Evolutionary conservation across 2,329 filamentous ascomycete species (phyloP), one percentile per base, ranked within the genome.

Genomic region (Colletotrichum melonis): DNA sequence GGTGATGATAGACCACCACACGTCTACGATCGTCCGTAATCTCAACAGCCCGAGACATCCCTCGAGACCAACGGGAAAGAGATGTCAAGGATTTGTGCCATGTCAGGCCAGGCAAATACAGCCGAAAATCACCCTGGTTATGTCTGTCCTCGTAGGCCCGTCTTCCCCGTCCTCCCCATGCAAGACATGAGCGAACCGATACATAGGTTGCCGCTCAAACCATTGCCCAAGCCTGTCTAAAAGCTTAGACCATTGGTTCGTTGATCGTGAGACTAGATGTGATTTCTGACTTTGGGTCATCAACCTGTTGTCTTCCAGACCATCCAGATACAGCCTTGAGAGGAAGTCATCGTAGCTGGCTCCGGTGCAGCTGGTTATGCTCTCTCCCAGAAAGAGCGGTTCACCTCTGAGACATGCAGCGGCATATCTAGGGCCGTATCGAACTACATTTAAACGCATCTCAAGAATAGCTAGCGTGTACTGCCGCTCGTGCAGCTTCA

Each of bases 221-320:
- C 6, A 12, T 35, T 14, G 12, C 52, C 42, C n/a, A 32, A 65
- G 24, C 30, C 22, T 56, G 66, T 63, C 30, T 46, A 5, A 26
- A n/a, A 49, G 56, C 63, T 60, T 26, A 49, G 68, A 24, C 56
- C 49, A 67, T 22, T 16, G 19, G 56, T 60, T 71, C 68, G 62
- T 46, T 26, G 38, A 66, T 35, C 11, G 32, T 14, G n/a, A 24
- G 22, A n/a, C 35, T 12, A 22, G 19, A 26, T 14, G 35, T 28
- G 32, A 58, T 19, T 24, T 11, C 26, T 59, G 19, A 49, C 24
- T 49, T 46, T 32, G 24, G 26, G 8, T 11, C 32, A 12, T 19
- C 35, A 6, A 6, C 9, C 8, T 46, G 8, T 26, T 32, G n/a
- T 26, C 26, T 26, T 26, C 11, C 16, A 12, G 28, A n/a, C 22